Percentiles rank a stretch among this genome's conserved stretches.
These are phyloP conservation scores for Podila minutissima DNA, from an alignment of 192 early-diverging fungal genomes.

Conservation along the genomic window DNA sequence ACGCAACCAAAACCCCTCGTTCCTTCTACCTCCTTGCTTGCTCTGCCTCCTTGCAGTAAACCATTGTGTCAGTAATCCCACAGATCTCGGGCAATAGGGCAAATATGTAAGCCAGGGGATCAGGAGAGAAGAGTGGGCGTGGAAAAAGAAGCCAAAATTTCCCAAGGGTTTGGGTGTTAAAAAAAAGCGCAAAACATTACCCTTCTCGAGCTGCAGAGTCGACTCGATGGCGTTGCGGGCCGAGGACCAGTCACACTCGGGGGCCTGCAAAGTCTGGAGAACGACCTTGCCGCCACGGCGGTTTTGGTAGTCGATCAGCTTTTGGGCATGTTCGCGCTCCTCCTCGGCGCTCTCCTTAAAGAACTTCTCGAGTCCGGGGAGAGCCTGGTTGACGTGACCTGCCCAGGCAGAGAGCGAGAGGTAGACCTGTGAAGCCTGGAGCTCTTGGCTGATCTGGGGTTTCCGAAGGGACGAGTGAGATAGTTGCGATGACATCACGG, in stretches of 20 bases:
- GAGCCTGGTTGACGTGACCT: slow-evolving; percentile 51
- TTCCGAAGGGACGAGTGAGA: neutral
- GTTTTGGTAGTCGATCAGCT: slow-evolving; percentile 63
- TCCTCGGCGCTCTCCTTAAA: slow-evolving; percentile 62
- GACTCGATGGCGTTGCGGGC: slow-evolving; percentile 68
- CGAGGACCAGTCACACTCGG: slow-evolving; percentile 65
- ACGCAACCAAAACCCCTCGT: neutral
- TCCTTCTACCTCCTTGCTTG: no score
- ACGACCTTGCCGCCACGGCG: slow-evolving; percentile 66
- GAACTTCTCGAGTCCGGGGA: slow-evolving; percentile 65
- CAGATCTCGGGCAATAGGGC: no score
- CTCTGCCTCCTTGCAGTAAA: no score
- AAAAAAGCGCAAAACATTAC: neutral
- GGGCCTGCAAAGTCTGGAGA: slow-evolving; percentile 59
- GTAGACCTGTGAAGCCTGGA: slow-evolving; percentile 66
- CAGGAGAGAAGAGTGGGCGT: neutral
- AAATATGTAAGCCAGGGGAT: neutral
- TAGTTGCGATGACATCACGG: no score
- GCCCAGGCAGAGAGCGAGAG: slow-evolving; percentile 65
- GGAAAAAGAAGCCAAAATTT: neutral
- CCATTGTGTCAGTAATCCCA: no score
- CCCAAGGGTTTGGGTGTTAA: neutral
- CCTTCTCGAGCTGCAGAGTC: slow-evolving; percentile 63
- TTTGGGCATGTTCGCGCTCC: slow-evolving; percentile 56
- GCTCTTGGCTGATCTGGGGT: slow-evolving; percentile 62